Conservation (phyloP, 2,329 filamentous ascomycete species). For the Aureobasidium uvarum region DNA sequence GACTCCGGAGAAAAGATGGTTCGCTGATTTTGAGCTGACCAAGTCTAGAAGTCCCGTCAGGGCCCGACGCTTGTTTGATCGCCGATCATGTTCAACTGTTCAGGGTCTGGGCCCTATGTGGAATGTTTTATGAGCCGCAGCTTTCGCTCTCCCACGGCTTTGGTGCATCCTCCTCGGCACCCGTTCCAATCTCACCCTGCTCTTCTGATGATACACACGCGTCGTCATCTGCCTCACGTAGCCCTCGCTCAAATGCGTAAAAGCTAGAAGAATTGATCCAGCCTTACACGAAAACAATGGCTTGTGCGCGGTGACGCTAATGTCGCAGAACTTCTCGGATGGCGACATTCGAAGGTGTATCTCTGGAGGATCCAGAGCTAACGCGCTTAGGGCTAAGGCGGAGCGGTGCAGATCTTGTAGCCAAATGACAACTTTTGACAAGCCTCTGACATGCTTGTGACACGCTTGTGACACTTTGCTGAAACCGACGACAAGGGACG, state of each 20-base stretch:
- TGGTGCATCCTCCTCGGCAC: neutral
- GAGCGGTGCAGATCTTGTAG: neutral
- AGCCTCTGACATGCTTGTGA: constrained; percentile 17
- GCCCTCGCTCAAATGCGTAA: neutral
- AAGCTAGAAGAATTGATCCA: neutral
- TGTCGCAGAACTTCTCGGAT: neutral
- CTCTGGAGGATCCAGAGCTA: neutral
- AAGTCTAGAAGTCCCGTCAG: constrained; percentile 1
- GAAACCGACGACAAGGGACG: neutral
- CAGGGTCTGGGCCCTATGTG: constrained; percentile 2
- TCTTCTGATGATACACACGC: neutral
- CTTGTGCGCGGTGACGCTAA: neutral
- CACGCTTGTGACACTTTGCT: constrained; percentile 6
- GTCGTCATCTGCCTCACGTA: neutral
- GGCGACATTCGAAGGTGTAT: neutral
- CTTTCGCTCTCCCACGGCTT: neutral
- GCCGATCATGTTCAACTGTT: neutral
- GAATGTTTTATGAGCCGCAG: neutral
- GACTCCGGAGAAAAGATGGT: constrained; percentile 18
- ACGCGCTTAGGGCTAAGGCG: constrained; percentile 1
- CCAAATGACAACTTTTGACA: neutral
- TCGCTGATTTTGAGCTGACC: constrained; percentile 16
- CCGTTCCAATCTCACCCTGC: neutral
- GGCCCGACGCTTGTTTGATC: constrained; percentile 11
- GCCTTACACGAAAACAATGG: neutral